Evolutionary conservation across 768 basidiomycete species (phyloP).

Genomic region (Chalciporus piperatus): DNA sequence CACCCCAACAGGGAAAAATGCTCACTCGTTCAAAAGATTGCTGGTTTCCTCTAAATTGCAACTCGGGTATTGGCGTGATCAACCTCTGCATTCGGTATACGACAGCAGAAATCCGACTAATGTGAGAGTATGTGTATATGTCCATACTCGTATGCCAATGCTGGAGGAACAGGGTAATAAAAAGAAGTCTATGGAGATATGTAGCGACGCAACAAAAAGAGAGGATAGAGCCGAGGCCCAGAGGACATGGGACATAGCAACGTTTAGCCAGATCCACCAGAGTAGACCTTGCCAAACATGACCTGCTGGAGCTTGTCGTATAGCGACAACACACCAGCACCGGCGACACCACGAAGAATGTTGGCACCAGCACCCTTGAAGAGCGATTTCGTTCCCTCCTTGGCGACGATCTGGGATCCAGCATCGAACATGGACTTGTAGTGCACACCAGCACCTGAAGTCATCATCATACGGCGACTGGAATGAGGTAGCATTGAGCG

Average conservation of each 20-base stretch:
- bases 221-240: slow-evolving; percentile 33
- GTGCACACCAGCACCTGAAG: slow-evolving; percentile 90
- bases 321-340: slow-evolving; percentile 98
- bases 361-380: slow-evolving; percentile 99
- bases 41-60: not conserved
- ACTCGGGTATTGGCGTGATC: not conserved
- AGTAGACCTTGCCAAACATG: slow-evolving; percentile 99
- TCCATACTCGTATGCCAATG: slow-evolving; percentile 22
- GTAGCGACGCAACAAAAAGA: slow-evolving; percentile 22
- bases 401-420: slow-evolving; percentile 88
- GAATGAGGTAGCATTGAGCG: slow-evolving; percentile 24
- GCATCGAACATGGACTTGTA: slow-evolving; percentile 99
- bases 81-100: slow-evolving; percentile 17
- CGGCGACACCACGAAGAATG: slow-evolving; percentile 98
- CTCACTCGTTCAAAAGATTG: not conserved
- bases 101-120: slow-evolving; percentile 16
- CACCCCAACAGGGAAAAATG: too few species aligned
- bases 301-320: slow-evolving; percentile 98
- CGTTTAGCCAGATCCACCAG: slow-evolving; percentile 62
- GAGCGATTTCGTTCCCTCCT: slow-evolving; percentile 93
- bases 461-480: slow-evolving; percentile 99
- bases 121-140: slow-evolving; percentile 22
- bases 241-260: slow-evolving; percentile 5
- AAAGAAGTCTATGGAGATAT: slow-evolving; percentile 34
- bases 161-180: slow-evolving; percentile 28